These are phyloP conservation scores for Podila epicladia DNA, from an alignment of 192 early-diverging fungal genomes.

Conservation along the genomic window DNA sequence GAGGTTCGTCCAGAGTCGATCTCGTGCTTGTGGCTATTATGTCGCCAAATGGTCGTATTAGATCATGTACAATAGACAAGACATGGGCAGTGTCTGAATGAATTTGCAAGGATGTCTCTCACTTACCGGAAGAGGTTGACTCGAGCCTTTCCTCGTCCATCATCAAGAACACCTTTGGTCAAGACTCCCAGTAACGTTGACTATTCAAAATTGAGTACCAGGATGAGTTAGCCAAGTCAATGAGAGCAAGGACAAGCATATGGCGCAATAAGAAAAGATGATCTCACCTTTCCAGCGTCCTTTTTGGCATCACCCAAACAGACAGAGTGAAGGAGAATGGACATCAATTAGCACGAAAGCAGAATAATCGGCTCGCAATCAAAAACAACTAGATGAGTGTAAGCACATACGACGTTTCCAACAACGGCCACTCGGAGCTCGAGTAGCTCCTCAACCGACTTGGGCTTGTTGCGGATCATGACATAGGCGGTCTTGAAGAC, in stretches of 20 bases:
- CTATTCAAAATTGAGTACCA: constrained; percentile 14
- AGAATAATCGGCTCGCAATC: background rate
- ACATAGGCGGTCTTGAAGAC: constrained; percentile 56
- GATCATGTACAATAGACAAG: too few relatives aligned
- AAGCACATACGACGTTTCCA: constrained; percentile 86
- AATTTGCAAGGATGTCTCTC: too few relatives aligned
- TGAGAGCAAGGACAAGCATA: background rate
- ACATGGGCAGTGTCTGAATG: too few relatives aligned
- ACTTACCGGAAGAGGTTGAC: constrained; percentile 82
- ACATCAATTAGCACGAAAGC: background rate
- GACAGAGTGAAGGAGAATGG: background rate
- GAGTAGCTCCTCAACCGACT: constrained; percentile 80
- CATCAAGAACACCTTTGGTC: constrained; percentile 90
- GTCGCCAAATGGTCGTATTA: too few relatives aligned
- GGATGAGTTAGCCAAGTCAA: background rate
- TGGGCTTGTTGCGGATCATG: constrained; percentile 77
- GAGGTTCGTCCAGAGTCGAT: constrained; percentile 90
- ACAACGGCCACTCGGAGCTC: constrained; percentile 91
- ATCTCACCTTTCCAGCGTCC: constrained; percentile 76
- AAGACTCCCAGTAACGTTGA: constrained; percentile 91
- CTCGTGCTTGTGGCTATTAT: constrained; percentile 85
- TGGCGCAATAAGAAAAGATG: background rate
- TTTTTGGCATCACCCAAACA: background rate
- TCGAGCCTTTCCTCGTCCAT: constrained; percentile 91
- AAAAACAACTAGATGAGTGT: constrained; percentile 6